A percentile compares a stretch with the other conserved stretches of the same genome.
Conservation (phyloP, 2,329 filamentous ascomycete species). For the Alternaria solani region DNA sequence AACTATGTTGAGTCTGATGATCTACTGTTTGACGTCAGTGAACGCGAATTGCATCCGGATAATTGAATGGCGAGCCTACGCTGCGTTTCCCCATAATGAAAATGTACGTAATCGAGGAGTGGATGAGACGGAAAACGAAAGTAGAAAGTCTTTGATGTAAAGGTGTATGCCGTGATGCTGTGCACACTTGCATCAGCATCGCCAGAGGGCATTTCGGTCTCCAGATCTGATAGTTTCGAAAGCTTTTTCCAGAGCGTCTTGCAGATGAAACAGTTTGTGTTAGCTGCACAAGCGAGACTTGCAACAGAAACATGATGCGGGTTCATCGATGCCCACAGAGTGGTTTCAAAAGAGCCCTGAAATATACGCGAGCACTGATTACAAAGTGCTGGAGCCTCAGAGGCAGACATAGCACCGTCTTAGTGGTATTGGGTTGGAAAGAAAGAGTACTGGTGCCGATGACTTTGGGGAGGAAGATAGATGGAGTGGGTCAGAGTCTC, state of each 20-base stretch:
- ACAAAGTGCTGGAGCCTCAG: neutral
- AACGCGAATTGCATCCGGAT: neutral
- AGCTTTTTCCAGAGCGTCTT: neutral
- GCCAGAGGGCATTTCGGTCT: neutral
- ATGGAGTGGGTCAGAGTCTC: rapidly evolving
- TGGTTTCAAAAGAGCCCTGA: neutral
- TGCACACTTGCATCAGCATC: too few relatives aligned
- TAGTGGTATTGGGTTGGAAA: neutral
- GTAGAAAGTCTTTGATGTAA: too few relatives aligned
- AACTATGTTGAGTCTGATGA: neutral
- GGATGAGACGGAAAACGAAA: too few relatives aligned
- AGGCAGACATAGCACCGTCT: neutral
- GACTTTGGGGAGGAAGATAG: neutral
- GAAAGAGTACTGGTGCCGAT: rapidly evolving
- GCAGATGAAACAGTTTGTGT: neutral
- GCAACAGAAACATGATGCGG: neutral
- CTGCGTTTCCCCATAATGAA: neutral
- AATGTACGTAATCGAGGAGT: too few relatives aligned
- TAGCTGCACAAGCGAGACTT: neutral
- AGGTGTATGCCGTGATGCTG: too few relatives aligned
- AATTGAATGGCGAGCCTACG: neutral
- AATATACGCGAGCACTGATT: neutral
- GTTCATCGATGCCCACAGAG: too few relatives aligned
- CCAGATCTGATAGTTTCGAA: neutral
- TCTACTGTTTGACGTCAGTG: neutral